Conservation (phyloP, 164 flowering plant species). For the Chloranthus sessilifolius region DNA sequence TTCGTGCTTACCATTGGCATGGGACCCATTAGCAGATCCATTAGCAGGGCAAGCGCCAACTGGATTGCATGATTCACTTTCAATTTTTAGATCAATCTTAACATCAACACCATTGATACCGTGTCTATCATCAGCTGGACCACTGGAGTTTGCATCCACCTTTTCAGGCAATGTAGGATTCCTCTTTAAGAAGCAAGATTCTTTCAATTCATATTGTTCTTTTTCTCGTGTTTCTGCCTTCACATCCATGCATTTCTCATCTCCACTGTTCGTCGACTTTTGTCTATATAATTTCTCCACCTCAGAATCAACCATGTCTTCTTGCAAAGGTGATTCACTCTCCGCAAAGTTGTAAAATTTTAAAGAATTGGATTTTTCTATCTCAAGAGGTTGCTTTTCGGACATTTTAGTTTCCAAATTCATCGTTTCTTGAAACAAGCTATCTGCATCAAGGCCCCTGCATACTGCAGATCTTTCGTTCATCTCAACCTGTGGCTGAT, state of each 20-base stretch:
- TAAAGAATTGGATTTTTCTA: background rate
- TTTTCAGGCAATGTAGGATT: conserved; percentile 1
- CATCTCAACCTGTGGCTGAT: conserved; percentile 3
- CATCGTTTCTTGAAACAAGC: background rate
- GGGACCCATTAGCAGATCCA: no score
- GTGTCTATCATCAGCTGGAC: no score
- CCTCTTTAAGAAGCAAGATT: conserved; percentile 1
- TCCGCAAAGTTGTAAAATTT: background rate
- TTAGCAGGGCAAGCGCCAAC: conserved; percentile 7
- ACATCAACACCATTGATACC: conserved; percentile 7
- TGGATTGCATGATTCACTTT: conserved; percentile 11
- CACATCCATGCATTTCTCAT: background rate
- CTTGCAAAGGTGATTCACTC: background rate
- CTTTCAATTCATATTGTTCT: conserved; percentile 3
- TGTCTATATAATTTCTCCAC: conserved; percentile 4
- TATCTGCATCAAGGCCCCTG: background rate
- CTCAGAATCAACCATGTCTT: background rate
- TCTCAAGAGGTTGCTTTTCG: background rate
- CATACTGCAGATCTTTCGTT: conserved; percentile 1
- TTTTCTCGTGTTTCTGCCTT: background rate
- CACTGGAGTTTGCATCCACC: conserved; percentile 5
- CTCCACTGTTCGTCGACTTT: conserved; percentile 3
- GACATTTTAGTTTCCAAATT: background rate
- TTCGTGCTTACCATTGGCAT: conserved; percentile 1
- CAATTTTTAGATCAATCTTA: conserved; percentile 1